phyloP scores from a whole-genome alignment of 2,329 filamentous ascomycete genomes.

The Microsporum audouinii region DNA sequence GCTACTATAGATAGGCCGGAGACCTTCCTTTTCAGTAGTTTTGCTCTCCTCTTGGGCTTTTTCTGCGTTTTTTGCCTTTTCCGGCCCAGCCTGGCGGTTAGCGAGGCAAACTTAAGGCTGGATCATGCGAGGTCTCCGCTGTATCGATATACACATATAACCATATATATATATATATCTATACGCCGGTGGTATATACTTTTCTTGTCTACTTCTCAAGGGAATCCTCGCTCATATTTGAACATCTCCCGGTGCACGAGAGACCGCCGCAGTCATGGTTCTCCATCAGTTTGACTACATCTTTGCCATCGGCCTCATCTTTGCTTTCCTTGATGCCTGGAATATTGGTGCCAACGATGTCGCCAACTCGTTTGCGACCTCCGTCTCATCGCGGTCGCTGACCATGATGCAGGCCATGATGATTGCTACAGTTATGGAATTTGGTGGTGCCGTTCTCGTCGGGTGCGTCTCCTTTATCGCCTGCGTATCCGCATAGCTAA shows the following conservation, averaged over 20 bases:
- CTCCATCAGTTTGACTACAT: constrained; percentile 30
- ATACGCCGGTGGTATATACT: background rate
- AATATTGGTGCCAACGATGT: constrained; percentile 40
- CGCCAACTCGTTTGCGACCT: constrained; percentile 45
- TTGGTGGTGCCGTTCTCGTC: constrained; percentile 43
- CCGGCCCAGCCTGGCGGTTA: background rate
- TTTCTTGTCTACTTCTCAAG: background rate
- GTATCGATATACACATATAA: background rate
- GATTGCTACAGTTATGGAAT: constrained; percentile 40
- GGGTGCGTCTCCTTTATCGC: constrained; percentile 21
- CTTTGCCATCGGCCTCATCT: constrained; percentile 30
- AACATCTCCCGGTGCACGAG: background rate
- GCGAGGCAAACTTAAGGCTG: background rate
- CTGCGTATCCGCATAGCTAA: background rate
- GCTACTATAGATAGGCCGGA: background rate
- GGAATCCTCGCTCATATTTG: background rate
- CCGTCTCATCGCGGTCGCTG: constrained; percentile 41
- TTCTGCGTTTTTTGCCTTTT: background rate
- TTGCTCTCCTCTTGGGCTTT: background rate
- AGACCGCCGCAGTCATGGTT: constrained; percentile 4
- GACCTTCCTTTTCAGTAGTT: background rate
- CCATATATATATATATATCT: background rate
- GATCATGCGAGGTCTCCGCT: background rate
- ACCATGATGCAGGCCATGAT: constrained; percentile 43
- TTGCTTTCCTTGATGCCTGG: constrained; percentile 27